Base-by-base conservation (phyloP, 164 flowering plant genomes). In the Nelumbo lutea region DNA sequence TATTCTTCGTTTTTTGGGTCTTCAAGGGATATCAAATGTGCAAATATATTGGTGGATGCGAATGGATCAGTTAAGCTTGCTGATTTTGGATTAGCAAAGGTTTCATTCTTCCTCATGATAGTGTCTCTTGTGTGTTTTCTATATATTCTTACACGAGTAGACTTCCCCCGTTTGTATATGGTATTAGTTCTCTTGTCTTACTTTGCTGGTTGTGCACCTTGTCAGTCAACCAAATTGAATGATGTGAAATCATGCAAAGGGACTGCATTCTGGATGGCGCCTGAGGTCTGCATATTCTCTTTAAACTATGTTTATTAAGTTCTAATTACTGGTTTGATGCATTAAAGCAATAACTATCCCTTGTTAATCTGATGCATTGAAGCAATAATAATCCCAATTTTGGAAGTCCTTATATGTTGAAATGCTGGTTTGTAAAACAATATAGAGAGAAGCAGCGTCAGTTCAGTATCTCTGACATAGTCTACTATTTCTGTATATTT, bases 21-120 rank as follows among this genome's bases (percentile, higher is more conserved):
- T 68, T 78, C 7, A 68, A 96, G 99, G 85, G 98, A 96, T 78
- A 88, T 96, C 65, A 96, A 96, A 79, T 93, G 99, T 80, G 98
- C 96, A 9, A 96, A 96, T 78, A 93, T 96, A 72, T 82, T 96
- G 84, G 98, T 93, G 71, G 87, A 81, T 79, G 85, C 90, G 41
- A 82, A 61, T 82, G 99, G 98, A 55, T 82, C 77, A 11, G 99
- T 96, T 67, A 96, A 96, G 80, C 98, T 96, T 72, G 91, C 98
- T 63, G 99, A 96, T 84, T 96, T 96, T 82, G 99, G 99, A 65
- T 85, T 96, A 79, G 99, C 99, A 69, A 96, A 96, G 97, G 99
- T 96, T 58, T 62, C 9, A 50, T 52, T 64, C 42, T 50, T 50
- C 43, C 61, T 57, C 44, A 5, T 10, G 46, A 1, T 57, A 44